phyloP scores from a whole-genome alignment of 176 grass and related monocot species.

The Cenchrus purpureus region DNA sequence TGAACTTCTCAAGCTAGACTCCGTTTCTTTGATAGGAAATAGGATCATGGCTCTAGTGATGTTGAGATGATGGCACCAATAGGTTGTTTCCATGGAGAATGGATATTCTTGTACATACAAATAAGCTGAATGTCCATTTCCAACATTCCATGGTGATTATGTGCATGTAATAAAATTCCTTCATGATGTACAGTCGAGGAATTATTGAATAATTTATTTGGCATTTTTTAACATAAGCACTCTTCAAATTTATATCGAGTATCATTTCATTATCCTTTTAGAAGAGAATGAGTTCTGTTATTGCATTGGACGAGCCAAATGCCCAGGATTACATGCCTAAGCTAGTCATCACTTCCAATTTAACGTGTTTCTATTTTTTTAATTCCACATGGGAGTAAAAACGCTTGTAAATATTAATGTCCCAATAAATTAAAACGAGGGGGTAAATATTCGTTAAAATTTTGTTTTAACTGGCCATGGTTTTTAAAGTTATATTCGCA shows the following conservation, averaged over 20 bases:
- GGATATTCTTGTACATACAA: conserved; percentile 26
- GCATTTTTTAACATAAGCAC: conserved; percentile 1
- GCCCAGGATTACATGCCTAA: neutral
- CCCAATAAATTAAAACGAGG: neutral
- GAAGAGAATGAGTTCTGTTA: neutral
- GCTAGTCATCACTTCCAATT: neutral
- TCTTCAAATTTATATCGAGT: conserved; percentile 2
- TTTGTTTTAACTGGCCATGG: neutral
- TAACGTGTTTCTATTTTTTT: neutral
- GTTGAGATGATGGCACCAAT: neutral
- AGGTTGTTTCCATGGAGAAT: neutral
- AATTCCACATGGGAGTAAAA: neutral
- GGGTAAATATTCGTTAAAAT: neutral
- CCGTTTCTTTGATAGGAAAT: conserved; percentile 20
- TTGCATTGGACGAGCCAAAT: neutral
- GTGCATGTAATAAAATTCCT: conserved; percentile 44
- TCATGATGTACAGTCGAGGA: neutral
- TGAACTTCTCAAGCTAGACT: conserved; percentile 50
- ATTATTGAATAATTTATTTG: neutral
- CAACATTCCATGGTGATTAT: conserved; percentile 22
- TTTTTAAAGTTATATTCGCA: neutral
- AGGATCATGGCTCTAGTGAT: conserved; percentile 12
- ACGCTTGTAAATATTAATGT: neutral
- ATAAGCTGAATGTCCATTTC: conserved; percentile 11
- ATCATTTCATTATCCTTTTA: neutral